These are phyloP conservation scores for Penicillium tannophilum DNA, from an alignment of 495 filamentous ascomycete species.

Conservation along the genomic window DNA sequence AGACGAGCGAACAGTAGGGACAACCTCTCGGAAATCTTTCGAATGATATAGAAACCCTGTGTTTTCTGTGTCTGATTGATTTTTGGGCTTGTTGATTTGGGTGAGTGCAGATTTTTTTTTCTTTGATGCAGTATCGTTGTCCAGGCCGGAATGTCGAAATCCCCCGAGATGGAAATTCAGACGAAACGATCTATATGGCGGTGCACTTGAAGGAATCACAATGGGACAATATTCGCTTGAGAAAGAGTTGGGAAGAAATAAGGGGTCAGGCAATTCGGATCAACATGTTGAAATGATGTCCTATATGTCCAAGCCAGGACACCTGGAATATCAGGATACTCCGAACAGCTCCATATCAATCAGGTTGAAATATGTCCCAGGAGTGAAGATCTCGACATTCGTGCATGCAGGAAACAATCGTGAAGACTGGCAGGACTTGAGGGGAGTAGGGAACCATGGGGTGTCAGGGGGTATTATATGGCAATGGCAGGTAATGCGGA, in stretches of 20 bases:
- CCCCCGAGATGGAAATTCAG: not conserved
- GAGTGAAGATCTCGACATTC: not conserved
- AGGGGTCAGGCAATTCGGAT: not conserved
- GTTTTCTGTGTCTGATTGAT: conserved; percentile 27
- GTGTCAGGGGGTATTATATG: conserved; percentile 12
- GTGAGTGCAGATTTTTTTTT: conserved; percentile 32
- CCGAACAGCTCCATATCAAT: not conserved
- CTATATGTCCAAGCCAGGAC: not conserved
- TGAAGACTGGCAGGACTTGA: not conserved
- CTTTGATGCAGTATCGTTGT: conserved; percentile 12
- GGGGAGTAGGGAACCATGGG: conserved; percentile 12
- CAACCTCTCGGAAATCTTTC: conserved; percentile 29
- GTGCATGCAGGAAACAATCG: not conserved
- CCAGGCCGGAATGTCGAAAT: conserved; percentile 15
- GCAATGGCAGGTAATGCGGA: conserved; percentile 14
- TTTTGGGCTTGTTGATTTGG: conserved; percentile 34
- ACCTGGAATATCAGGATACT: conserved; percentile 1
- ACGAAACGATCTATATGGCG: not conserved
- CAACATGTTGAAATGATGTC: not conserved
- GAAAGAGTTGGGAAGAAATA: not conserved
- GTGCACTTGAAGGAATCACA: not conserved
- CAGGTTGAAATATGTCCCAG: not conserved
- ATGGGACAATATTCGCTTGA: not conserved
- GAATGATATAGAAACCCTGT: conserved; percentile 26
- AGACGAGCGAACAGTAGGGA: conserved; percentile 47